Base-by-base conservation (phyloP, 257 asterid species). In the Solanum dulcamara region DNA sequence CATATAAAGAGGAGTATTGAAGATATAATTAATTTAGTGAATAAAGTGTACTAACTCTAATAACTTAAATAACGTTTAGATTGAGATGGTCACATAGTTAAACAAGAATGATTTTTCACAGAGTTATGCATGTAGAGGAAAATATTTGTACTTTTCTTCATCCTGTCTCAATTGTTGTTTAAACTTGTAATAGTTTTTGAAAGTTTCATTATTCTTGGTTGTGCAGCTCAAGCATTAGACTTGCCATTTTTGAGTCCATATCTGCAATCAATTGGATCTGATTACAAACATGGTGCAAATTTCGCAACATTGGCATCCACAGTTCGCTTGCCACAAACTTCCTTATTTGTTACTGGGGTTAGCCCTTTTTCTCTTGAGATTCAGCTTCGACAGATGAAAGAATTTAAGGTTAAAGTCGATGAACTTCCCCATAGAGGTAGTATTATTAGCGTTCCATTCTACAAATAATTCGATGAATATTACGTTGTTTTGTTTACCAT, bases 241-340 rank as follows among this genome's bases (percentile, higher is more conserved):
- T 50, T 92, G 85, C 95, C 97, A 67, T 94, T 89, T 74, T 46
- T 92, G 75, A 92, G 94, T 86, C 98, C 98, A 81, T 94, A 93
- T 86, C 87, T 94, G 55, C 88, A 90, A 66, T 91, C 97, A 50
- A 87, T 91, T 66, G 97, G 97, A 59, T 94, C 98, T 13, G 94
- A 94, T 81, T 93, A 15, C 87, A 92, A 84, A 30, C 91, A 94
- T 50, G 94, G 95, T 24, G 97, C 85, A 40, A 92, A 94, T 88
- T 94, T 92, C 84, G 98, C 98, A 17, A 90, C 93, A 37, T 84
- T 89, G 11, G 94, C 93, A 83, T 91, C 97, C n/a, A 90, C 98
- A 6, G 97, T 88, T 1, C 87, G 87, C 22, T 92, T 88, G 81
- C 98, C 98, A 77, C 89, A 88, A 77, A 85, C 93, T 28, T 94